phyloP scores from a whole-genome alignment of 2,329 filamentous ascomycete species.

The Exophiala sp. region DNA sequence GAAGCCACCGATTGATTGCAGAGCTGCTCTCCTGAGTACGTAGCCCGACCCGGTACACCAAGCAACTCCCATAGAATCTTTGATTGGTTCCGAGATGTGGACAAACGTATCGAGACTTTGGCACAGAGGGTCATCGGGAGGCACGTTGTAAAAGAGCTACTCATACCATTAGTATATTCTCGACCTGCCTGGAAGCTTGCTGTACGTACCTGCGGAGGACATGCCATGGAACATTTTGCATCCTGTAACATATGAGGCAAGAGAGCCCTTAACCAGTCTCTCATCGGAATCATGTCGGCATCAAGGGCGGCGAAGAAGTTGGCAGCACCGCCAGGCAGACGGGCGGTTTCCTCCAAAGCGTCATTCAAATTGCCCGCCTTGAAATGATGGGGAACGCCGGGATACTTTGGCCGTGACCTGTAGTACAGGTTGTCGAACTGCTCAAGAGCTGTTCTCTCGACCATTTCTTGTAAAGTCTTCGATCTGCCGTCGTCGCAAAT shows the following conservation, averaged over 20 bases:
- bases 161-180: not conserved
- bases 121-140: slow-evolving; percentile 27
- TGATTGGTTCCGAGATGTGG: slow-evolving; percentile 29
- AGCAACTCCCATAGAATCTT: slow-evolving; percentile 29
- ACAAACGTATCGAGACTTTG: slow-evolving; percentile 26
- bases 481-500: slow-evolving; percentile 47
- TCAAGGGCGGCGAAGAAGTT: slow-evolving; percentile 31
- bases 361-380: slow-evolving; percentile 29
- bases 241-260: slow-evolving; percentile 28
- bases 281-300: slow-evolving; percentile 32
- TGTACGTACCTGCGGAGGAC: slow-evolving; percentile 26
- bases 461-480: slow-evolving; percentile 36
- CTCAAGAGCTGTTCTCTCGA: slow-evolving; percentile 34
- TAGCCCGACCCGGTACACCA: slow-evolving; percentile 32
- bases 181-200: not conserved
- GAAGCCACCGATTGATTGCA: slow-evolving; percentile 30
- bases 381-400: slow-evolving; percentile 23
- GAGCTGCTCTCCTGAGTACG: slow-evolving; percentile 28
- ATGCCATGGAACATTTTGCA: slow-evolving; percentile 24
- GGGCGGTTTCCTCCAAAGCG: slow-evolving; percentile 20
- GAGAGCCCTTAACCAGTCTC: slow-evolving; percentile 29
- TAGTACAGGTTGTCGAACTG: slow-evolving; percentile 39
- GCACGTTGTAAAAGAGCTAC: slow-evolving; percentile 31
- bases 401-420: slow-evolving; percentile 34
- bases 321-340: slow-evolving; percentile 21